These are phyloP conservation scores for Fusarium globosum DNA, from an alignment of 2,329 filamentous ascomycete genomes.

Conservation along the genomic window DNA sequence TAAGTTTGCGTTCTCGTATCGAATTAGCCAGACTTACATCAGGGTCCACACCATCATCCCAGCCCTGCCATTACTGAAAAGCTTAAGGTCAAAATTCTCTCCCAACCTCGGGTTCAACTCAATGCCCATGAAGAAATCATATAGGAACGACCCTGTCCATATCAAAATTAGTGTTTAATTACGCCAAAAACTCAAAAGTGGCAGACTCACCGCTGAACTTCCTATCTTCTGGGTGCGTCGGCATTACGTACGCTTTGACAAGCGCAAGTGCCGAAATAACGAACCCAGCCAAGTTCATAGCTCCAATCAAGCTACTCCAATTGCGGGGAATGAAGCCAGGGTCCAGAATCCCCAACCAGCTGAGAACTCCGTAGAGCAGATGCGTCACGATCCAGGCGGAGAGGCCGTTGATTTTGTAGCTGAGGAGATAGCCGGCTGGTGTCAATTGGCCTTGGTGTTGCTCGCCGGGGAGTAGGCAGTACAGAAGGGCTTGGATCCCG, in stretches of 20 bases:
- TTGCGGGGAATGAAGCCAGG: constrained; percentile 55
- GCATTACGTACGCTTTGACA: constrained; percentile 53
- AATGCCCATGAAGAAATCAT: constrained; percentile 60
- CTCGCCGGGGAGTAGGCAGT: constrained; percentile 21
- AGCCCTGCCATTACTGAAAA: constrained; percentile 60
- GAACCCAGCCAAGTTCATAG: constrained; percentile 51
- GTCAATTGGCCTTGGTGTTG: constrained; percentile 53
- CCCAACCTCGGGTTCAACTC: constrained; percentile 59
- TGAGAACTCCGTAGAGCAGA: constrained; percentile 43
- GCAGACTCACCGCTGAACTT: constrained; percentile 54
- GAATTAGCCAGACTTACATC: constrained; percentile 46
- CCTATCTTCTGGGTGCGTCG: constrained; percentile 54
- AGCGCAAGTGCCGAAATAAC: constrained; percentile 46
- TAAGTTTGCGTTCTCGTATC: constrained; percentile 33
- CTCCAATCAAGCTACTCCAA: constrained; percentile 54
- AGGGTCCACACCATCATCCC: constrained; percentile 61
- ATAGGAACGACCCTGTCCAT: constrained; percentile 49
- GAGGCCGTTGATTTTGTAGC: constrained; percentile 57
- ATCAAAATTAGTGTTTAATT: constrained; percentile 3
- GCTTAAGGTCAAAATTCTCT: constrained; percentile 57
- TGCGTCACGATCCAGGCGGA: constrained; percentile 54
- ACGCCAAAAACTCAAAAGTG: not conserved
- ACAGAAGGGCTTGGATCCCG: constrained; percentile 28
- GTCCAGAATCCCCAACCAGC: constrained; percentile 48
- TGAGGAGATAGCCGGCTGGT: constrained; percentile 55